phyloP scores from a whole-genome alignment of 164 flowering plant species.

The Vitis vinifera region DNA sequence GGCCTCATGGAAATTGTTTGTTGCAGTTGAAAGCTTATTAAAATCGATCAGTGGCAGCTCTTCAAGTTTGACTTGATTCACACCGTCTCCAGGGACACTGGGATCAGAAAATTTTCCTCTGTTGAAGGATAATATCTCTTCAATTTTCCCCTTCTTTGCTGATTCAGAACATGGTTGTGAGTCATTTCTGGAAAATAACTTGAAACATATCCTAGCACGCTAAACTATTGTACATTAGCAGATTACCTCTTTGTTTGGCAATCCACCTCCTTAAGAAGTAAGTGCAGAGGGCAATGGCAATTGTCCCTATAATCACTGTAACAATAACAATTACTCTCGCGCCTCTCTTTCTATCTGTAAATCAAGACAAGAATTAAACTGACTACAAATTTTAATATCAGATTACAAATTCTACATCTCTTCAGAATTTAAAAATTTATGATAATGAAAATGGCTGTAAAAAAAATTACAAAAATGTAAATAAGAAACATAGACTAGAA shows the following conservation, averaged over 20 bases:
- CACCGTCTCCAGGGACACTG: neutral
- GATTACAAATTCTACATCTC: no score
- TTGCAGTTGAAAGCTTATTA: slow-evolving; percentile 26
- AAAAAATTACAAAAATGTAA: no score
- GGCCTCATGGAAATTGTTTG: slow-evolving; percentile 19
- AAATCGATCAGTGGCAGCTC: slow-evolving; percentile 25
- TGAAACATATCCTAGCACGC: neutral
- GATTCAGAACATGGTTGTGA: neutral
- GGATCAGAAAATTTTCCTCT: neutral
- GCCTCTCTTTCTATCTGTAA: slow-evolving; percentile 8
- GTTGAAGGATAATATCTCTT: neutral
- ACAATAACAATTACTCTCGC: neutral
- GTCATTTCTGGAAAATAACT: neutral
- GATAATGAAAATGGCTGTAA: no score
- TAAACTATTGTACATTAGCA: neutral
- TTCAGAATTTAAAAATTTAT: no score
- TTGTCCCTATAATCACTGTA: slow-evolving; percentile 7
- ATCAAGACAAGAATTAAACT: neutral
- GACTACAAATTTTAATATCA: neutral
- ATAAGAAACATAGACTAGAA: no score
- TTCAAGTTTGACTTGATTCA: slow-evolving; percentile 16
- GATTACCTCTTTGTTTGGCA: slow-evolving; percentile 14
- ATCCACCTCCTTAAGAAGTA: slow-evolving; percentile 11
- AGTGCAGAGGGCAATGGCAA: neutral
- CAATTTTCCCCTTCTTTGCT: slow-evolving; percentile 4